Evolutionary conservation across 345 rosid genomes (phyloP), one percentile per base, ranked within the genome.

Genomic region (Kernera saxatilis): DNA sequence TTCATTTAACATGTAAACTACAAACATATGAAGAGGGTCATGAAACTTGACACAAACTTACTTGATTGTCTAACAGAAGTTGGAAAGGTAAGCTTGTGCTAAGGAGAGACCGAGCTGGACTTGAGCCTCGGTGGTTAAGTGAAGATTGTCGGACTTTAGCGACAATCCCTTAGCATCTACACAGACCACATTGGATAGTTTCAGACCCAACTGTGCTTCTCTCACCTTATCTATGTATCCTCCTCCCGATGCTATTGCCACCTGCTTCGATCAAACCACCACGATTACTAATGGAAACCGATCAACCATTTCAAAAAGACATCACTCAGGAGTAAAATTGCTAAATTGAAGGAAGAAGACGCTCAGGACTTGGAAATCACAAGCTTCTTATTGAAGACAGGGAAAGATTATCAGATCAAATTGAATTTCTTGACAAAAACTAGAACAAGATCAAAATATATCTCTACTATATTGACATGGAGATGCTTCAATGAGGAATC

Each of bases 91-190:
- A 2, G 90, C 92, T 25, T 79, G 80, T 3, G 91, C 98, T 65
- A 93, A 70, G 70, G 87, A 79, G n/a, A 60, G 85, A 10, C 98
- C 98, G 30, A 91, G 70, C 77, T 80, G 77, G 17, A 85, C 92
- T 77, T 87, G 90, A 15, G 92, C 83, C 21, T 74, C 81, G 0
- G 97, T 89, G 3, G 94, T 85, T 6, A 91, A 83, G 78, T 93
- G 94, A 70, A 90, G 90, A 55, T 91, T 51, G 66, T 93, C 97
- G 4, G 85, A 79, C 67, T 84, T 80, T 18, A 93, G 81, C 1
- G 75, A 67, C 82, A 91, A 72, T 19, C 97, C 98, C 69, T 83
- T 86, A 0, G 94, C 96, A 74, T 91, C 97, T 1, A 89, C 91
- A 40, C 93, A 84, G 3, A 78, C 81, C 36, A 87, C 91, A 56